Conservation (phyloP, 2,329 filamentous ascomycete species). For the Dothistroma septosporum region DNA sequence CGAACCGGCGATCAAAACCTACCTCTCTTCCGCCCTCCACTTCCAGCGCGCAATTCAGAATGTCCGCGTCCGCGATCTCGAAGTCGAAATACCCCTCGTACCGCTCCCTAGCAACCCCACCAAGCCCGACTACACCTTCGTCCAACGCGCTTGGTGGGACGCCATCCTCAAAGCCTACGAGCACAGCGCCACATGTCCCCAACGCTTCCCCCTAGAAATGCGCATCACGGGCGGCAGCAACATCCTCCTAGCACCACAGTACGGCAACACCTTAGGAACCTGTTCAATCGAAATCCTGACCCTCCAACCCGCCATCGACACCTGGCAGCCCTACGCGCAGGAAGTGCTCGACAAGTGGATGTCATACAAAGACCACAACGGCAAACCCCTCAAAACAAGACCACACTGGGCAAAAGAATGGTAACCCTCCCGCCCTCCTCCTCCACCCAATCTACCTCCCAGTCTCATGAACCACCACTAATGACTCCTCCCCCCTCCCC, state of each 20-base stretch:
- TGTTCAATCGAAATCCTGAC: conserved; percentile 14
- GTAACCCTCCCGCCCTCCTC: conserved; percentile 1
- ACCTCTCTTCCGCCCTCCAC: conserved; percentile 8
- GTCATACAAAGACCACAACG: conserved; percentile 34
- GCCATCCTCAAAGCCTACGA: conserved; percentile 46
- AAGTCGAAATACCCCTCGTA: conserved; percentile 35
- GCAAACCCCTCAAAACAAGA: conserved; percentile 35
- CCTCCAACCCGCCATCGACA: conserved; percentile 38
- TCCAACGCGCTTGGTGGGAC: conserved; percentile 51
- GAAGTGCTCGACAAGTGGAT: conserved; percentile 43
- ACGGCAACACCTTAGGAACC: conserved; percentile 8
- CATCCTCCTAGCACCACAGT: conserved; percentile 11
- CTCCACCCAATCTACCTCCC: background rate
- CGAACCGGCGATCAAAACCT: conserved; percentile 11
- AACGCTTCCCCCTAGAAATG: conserved; percentile 25
- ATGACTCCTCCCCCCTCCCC: background rate
- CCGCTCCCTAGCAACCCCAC: conserved; percentile 29
- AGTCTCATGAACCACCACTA: background rate
- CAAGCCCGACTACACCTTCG: conserved; percentile 42
- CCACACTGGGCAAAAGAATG: conserved; percentile 50
- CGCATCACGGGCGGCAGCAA: conserved; percentile 14
- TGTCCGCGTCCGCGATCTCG: conserved; percentile 11
- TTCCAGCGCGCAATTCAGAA: conserved; percentile 16
- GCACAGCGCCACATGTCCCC: conserved; percentile 24
- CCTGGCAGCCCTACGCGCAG: conserved; percentile 44